Evolutionary conservation across 164 flowering plant genomes (phyloP), one percentile per base, ranked within the genome.

Genomic region (Vitis rotundifolia): DNA sequence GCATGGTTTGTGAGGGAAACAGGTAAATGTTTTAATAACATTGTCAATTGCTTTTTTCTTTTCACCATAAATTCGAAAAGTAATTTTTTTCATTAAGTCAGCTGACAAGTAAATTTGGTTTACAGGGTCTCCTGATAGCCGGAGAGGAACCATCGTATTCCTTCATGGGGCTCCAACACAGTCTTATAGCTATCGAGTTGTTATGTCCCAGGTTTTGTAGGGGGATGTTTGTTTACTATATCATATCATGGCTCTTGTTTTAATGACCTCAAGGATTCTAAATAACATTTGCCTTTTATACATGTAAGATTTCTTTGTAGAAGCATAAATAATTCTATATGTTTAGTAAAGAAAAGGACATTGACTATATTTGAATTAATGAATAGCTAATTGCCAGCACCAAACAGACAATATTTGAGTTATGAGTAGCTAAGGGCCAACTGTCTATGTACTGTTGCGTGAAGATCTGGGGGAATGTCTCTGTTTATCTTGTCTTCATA

Each of bases 81-180:
- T 67, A 0, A 5, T 11, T 9, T 29, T 31, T 47, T 57, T 60
- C 61, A 29, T 22, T 13, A 3, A 53, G 11, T 44, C 28, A 11
- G 3, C 14, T 15, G 50, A 18, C 56, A 8, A 26, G 44, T 65
- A 70, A 31, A 11, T 57, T 60, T 68, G 37, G 8, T 47, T 52
- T 81, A 72, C 77, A 93, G 98, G 99, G 72, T 84, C 92, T 15
- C 72, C 86, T 48, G 79, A 80, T 22, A 87, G 88, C 70, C 69
- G 78, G 44, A 89, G 94, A 51, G 97, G 94, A 75, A 89, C 97
- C 53, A 64, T 95, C 75, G 80, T 93, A 55, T 95, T 95, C 69
- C 85, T 95, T 61, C 99, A 95, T 69, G 99, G 99, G 6, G 99
- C 99, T 68, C 99, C 98, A 69, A 85, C 99, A 59, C 99, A 95